Evolutionary conservation across 805 yeast species (phyloP), one percentile per base, ranked within the genome.

Genomic region (Wickerhamiella bombiphila): DNA sequence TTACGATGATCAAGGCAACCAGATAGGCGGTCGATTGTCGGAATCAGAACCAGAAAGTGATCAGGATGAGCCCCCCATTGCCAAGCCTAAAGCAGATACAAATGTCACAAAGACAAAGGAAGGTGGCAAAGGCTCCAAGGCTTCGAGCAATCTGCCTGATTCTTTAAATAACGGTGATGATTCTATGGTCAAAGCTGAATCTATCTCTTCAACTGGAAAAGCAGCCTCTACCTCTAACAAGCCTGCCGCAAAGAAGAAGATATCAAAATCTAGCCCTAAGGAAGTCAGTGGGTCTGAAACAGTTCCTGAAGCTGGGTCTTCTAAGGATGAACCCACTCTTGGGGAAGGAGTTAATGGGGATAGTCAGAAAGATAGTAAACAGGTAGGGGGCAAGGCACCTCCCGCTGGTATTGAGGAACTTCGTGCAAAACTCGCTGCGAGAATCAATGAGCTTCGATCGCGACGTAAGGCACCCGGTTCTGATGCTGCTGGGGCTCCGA

Each of bases 381-480:
- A 21, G 3, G 30, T 3, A 7, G 21, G 15, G 20, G 32, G 3
- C n/a, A 15, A 14, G 7, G 35, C 29, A 5, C 7, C 22, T 8
- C 33, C 33, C 8, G 22, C 20, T 42, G 72, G 75, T 28, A 60
- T 83, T 35, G 70, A 70, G 4, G 78, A 72, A 47, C 66, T 91
- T 42, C 74, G 86, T 52, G 78, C 76, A n/a, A 79, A 79, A 55
- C 68, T 91, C 32, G 76, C 88, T 21, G 70, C 69, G 14, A 81
- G 75, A 56, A 86, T 91, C 45, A 69, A 64, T 40, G 61, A 60
- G 6, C 52, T 91, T 61, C 74, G 76, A 47, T 85, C 76, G 39
- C 79, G 72, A 58, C 74, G 99, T 55, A 86, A 79, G 51, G 98
- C 97, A 1, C 91, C 93, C 1, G 97, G 97, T 2, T 63, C 86